A percentile compares a stretch with the other conserved stretches of the same genome.
These are phyloP conservation scores for Diaporthe ilicicola DNA, from an alignment of 2,329 filamentous ascomycete species.

Conservation along the genomic window DNA sequence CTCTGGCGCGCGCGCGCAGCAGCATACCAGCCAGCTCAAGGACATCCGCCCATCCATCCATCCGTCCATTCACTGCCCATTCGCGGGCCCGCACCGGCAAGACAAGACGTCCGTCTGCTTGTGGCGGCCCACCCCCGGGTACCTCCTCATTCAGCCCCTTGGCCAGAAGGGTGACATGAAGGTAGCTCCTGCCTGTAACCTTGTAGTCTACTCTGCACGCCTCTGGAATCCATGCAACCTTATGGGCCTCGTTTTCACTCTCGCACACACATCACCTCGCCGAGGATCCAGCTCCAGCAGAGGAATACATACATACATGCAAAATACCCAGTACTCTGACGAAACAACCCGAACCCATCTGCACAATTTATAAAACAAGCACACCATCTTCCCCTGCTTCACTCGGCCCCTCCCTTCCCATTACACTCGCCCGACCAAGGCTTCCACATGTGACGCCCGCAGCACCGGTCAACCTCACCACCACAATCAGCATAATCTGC, in stretches of 20 bases:
- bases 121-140: slow-evolving; percentile 17
- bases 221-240: slow-evolving; percentile 27
- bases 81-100: neutral
- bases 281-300: slow-evolving; percentile 8
- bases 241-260: slow-evolving; percentile 30
- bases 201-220: slow-evolving; percentile 19
- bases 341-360: slow-evolving; percentile 32
- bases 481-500: neutral
- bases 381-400: slow-evolving; percentile 13
- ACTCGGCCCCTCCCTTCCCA: neutral
- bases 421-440: slow-evolving; percentile 1
- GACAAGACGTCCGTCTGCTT: slow-evolving; percentile 5
- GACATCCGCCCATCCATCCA: neutral
- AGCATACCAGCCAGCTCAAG: neutral
- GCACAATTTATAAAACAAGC: slow-evolving; percentile 30
- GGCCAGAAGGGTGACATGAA: slow-evolving; percentile 7
- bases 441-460: slow-evolving; percentile 8
- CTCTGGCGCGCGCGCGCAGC: neutral
- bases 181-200: slow-evolving; percentile 2
- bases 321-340: slow-evolving; percentile 17
- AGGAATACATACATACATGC: neutral
- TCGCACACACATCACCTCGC: slow-evolving; percentile 20
- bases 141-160: slow-evolving; percentile 12
- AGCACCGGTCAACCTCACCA: neutral
- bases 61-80: neutral